Base-by-base conservation (phyloP, 2,329 filamentous ascomycete genomes). In the Pseudocercospora fijiensis region DNA sequence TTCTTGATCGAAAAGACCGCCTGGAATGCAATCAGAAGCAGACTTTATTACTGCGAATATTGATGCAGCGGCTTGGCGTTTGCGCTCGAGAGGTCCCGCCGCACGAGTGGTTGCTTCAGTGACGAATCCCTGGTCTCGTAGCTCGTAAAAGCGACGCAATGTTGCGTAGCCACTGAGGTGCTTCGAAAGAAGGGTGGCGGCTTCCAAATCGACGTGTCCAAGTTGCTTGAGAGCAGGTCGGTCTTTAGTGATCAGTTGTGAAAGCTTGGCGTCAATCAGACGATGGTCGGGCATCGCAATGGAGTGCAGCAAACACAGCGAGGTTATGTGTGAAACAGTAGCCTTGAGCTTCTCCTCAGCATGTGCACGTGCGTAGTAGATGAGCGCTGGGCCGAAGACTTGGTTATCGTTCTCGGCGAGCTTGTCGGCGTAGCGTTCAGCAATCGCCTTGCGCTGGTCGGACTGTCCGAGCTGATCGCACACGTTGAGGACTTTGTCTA, bases 121-220 rank as follows among this genome's bases (percentile, higher is more conserved):
- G 24, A 65, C 62, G 8, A 83, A 67, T n/a, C 83, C 81, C 71
- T 86, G 85, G 73, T 98, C 94, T 56, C 94, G 87, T n/a, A 93
- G 84, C 66, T 93, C 89, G 77, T 96, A 98, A 80, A 94, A 97
- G 69, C 88, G 89, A 37, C 94, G 90, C 20, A 98, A 82, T 0
- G 92, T 96, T 22, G 93, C 94, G 73, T 98, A 98, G 22, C 94
- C 94, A 75, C 91, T 95, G 9, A 97, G 86, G 78, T 93, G 89
- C 65, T 89, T 90, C 53, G 93, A 91, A 2, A 98, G 83, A 10
- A 96, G 85, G 70, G 90, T 85, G 8, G 93, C 94, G 7, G 92
- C 93, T 73, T 93, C 89, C 30, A 90, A 80, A 71, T 97, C 94
- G 59, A 89, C 84, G 26, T 85, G 84, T 5, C 91, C 90, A 59